Base-by-base conservation (phyloP, 495 filamentous ascomycete species). In the Entonaema liquescens region DNA sequence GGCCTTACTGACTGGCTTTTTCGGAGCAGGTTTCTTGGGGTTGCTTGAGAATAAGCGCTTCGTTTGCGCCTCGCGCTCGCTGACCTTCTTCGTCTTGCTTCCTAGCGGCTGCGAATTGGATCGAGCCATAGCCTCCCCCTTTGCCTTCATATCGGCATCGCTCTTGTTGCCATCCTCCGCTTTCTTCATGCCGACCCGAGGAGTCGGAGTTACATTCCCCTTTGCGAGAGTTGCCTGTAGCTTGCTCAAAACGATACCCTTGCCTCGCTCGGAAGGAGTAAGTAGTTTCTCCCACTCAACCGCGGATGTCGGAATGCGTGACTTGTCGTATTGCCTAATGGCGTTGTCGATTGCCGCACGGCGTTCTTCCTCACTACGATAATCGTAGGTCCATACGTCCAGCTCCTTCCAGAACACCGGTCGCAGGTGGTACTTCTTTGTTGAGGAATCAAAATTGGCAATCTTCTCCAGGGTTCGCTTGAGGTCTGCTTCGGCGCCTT, bases 321-420 rank as follows among this genome's bases (percentile, higher is more conserved):
- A 83, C 60, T 90, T 89, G 81, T 97, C 94, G 72, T 91, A 97
- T 25, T 90, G 85, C 38, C 86, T 89, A 58, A 96, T 86, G n/a
- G 93, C 92, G 74, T 91, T 92, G 72, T 95, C 89, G 77, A 97
- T 94, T 12, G 92, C 94, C 12, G 84, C 83, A 73, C 93, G 84
- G 26, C 93, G 89, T 70, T 94, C 91, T 33, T 89, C 87, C 31
- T 86, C 78, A 25, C 78, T 86, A 15, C 83, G 82, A 76, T 94
- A 95, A 6, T 85, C 82, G 77, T 93, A 95, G 13, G 87, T 87
- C 86, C 90, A 97, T 17, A 93, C 86, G 75, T 97, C 91, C 29
- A 97, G 82, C 63, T 97, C 93, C 72, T 91, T 93, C 83, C 90
- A 97, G 44, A 83, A 83, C 67, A 87, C 88, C 75, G 92, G 92